phyloP scores from a whole-genome alignment of 2,329 filamentous ascomycete genomes.

The Drechslerella dactyloides region DNA sequence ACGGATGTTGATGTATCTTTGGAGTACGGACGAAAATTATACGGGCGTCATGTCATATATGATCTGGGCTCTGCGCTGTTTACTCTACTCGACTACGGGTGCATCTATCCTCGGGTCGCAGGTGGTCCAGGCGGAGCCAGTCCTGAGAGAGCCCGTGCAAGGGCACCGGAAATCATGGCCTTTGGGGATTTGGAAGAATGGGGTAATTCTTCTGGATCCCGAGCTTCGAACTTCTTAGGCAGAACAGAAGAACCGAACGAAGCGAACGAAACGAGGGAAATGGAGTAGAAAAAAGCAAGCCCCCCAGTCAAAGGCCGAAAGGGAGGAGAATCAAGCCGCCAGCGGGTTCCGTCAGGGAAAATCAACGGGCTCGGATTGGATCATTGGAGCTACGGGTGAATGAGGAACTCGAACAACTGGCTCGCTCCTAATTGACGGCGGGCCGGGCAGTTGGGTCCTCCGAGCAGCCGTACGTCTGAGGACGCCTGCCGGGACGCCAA shows the following conservation, averaged over 20 bases:
- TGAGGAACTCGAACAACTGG: slow-evolving; percentile 49
- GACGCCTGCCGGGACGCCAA: slow-evolving; percentile 33
- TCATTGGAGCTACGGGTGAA: slow-evolving; percentile 50
- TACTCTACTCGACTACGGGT: slow-evolving; percentile 8
- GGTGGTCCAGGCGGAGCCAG: slow-evolving; percentile 10
- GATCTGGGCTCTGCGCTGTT: slow-evolving; percentile 3
- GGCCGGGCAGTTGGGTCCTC: slow-evolving; percentile 42
- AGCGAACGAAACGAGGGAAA: slow-evolving; percentile 22
- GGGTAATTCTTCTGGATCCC: slow-evolving; percentile 49
- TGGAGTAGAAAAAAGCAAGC: slow-evolving; percentile 42
- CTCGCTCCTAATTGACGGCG: slow-evolving; percentile 43
- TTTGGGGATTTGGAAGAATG: slow-evolving; percentile 46
- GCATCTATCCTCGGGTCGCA: slow-evolving; percentile 23
- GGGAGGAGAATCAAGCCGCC: slow-evolving; percentile 12
- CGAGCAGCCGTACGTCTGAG: slow-evolving; percentile 38
- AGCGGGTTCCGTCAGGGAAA: slow-evolving; percentile 33
- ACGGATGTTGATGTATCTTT: too few species aligned
- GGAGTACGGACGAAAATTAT: neutral
- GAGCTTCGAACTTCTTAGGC: slow-evolving; percentile 51
- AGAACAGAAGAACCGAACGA: slow-evolving; percentile 49
- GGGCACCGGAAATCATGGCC: slow-evolving; percentile 25
- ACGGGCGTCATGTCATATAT: slow-evolving; percentile 2
- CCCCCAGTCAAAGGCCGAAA: slow-evolving; percentile 15
- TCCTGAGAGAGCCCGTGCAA: slow-evolving; percentile 33
- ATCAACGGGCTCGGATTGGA: slow-evolving; percentile 40